These are phyloP conservation scores for Penstemon davidsonii DNA, from an alignment of 257 asterid genomes.

Conservation along the genomic window DNA sequence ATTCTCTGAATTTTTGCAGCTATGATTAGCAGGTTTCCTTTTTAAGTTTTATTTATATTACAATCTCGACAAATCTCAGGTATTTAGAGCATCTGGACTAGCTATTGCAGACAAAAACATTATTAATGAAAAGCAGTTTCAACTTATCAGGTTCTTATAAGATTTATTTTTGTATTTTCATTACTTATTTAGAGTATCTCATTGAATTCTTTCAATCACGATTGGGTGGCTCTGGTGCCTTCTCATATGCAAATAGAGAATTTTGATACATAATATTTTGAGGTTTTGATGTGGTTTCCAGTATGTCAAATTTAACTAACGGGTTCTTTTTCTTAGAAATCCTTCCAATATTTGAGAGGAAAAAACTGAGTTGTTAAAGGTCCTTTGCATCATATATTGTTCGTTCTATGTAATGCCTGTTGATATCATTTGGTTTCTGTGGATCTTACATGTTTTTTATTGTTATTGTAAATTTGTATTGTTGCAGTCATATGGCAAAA, in stretches of 20 bases:
- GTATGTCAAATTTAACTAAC: not conserved
- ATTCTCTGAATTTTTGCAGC: constrained; percentile 18
- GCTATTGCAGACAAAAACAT: constrained; percentile 72
- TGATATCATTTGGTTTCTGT: too few species aligned
- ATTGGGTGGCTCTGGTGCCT: not conserved
- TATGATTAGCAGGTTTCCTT: constrained; percentile 1
- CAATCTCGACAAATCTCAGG: constrained; percentile 39
- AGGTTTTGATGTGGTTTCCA: constrained; percentile 13
- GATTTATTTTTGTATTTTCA: not conserved
- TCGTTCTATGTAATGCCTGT: too few species aligned
- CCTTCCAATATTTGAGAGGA: not conserved
- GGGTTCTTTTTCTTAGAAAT: not conserved
- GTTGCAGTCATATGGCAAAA: too few species aligned
- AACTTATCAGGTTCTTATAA: constrained; percentile 73
- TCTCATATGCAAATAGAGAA: not conserved
- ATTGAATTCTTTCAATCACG: not conserved
- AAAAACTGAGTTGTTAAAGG: not conserved
- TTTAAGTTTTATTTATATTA: constrained; percentile 24
- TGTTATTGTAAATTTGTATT: too few species aligned
- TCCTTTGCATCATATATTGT: not conserved
- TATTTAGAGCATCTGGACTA: constrained; percentile 79
- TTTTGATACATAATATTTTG: constrained; percentile 1
- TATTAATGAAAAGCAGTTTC: constrained; percentile 91
- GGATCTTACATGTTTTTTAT: too few species aligned
- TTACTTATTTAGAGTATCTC: constrained; percentile 9